Base-by-base conservation (phyloP, 1,284 basidiomycete species). In the Chiua sp. region DNA sequence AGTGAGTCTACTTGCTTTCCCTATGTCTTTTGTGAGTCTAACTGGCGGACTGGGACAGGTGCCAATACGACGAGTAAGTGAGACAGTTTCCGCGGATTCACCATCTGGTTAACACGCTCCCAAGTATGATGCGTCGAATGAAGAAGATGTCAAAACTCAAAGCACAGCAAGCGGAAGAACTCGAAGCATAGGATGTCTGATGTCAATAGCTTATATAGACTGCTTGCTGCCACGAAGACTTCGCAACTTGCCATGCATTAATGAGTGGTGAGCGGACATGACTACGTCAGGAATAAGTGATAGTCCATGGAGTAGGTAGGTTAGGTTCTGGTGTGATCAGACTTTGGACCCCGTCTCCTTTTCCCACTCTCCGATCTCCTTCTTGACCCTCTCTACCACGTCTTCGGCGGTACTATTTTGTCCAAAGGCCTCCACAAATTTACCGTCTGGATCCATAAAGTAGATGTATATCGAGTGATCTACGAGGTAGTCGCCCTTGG, bases 391-490 rank as follows among this genome's bases (percentile, higher is more conserved):
- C 53, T 78, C 78, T 10, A 85, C 76, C 18, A 97, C 91, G 42
- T 95, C 92, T 42, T 90, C 84, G 7, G 86, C 82, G 1, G 84
- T 85, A 55, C 85, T 89, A 56, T 83, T 85, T 79, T 98, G 94
- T 15, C 97, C 98, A 74, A 98, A 98, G 4, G 98, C 97, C 69
- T 99, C 96, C 3, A 98, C 94, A 68, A 98, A 99, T 71, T 92
- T 85, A 22, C 97, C 97, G 11, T 89, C 78, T 1, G 98, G 97
- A 72, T 98, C 96, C 96, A 99, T 98, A 39, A 99, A 85, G 78
- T 99, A 99, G 73, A 99, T 94, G 76, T 96, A 98, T 74, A 98
- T 98, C 55, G 91, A 91, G 77, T 98, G 96, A 76, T 98, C 96
- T 35, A 99, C 97, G 55, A 99, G 86, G 75, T 99, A 99, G 80